phyloP scores from a whole-genome alignment of 2,329 filamentous ascomycete species.

The Dactylonectria estremocensis region DNA sequence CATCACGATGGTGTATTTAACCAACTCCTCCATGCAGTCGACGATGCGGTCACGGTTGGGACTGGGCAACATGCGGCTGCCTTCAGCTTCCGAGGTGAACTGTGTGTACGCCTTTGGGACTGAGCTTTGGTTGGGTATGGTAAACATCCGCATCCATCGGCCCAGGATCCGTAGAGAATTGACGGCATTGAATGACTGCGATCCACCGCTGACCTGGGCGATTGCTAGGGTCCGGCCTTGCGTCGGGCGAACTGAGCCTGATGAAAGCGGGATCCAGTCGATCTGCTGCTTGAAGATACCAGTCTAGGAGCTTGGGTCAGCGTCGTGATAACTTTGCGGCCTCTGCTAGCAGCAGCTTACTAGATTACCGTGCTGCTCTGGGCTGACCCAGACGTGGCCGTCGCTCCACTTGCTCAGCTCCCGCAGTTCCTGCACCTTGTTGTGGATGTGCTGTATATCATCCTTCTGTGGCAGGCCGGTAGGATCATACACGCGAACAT shows the following conservation, averaged over 20 bases:
- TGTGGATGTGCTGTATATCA: conserved; percentile 69
- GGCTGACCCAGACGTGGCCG: conserved; percentile 76
- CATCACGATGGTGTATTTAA: conserved; percentile 79
- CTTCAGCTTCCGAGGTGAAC: conserved; percentile 65
- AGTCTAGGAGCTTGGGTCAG: conserved; percentile 57
- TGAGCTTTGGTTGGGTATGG: conserved; percentile 76
- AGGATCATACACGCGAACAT: conserved; percentile 75
- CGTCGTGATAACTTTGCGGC: not conserved
- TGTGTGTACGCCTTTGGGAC: conserved; percentile 76
- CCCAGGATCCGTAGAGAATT: conserved; percentile 77
- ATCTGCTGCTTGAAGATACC: conserved; percentile 80
- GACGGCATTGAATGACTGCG: conserved; percentile 78
- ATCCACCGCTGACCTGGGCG: conserved; percentile 75
- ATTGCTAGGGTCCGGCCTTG: conserved; percentile 76
- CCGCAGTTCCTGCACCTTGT: conserved; percentile 75
- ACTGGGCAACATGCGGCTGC: conserved; percentile 68
- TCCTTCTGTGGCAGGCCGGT: conserved; percentile 74
- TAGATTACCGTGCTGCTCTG: conserved; percentile 77
- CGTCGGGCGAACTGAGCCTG: conserved; percentile 74
- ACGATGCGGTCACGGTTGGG: conserved; percentile 72
- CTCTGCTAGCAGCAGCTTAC: conserved; percentile 50
- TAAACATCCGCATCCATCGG: conserved; percentile 80
- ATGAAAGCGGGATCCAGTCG: conserved; percentile 77
- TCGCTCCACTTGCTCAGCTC: conserved; percentile 75
- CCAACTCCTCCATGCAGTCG: conserved; percentile 80